Percentiles rank a stretch among this genome's conserved stretches.
Conservation (phyloP, 1,284 basidiomycete species). For the Crocinoboletus sp. region DNA sequence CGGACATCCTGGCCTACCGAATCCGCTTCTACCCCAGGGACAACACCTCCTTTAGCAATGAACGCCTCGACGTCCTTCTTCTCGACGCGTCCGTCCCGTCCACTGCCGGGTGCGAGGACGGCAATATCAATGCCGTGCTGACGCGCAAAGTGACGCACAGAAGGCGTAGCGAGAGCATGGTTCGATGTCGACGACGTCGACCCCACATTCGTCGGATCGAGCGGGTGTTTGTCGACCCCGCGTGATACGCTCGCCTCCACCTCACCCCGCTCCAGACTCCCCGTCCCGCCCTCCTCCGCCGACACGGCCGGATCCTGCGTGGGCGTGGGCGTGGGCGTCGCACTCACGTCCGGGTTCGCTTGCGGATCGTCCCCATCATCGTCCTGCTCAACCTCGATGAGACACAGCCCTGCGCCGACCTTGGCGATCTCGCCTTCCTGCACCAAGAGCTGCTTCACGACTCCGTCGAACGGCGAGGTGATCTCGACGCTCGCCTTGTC, state of each 20-base stretch:
- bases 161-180: slow-evolving; percentile 66
- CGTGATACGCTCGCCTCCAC: not conserved
- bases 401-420: slow-evolving; percentile 80
- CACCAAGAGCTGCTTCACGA: slow-evolving; percentile 69
- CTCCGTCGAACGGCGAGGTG: slow-evolving; percentile 84
- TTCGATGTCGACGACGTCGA: slow-evolving; percentile 18
- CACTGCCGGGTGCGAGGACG: slow-evolving; percentile 62
- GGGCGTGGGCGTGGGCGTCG: not conserved
- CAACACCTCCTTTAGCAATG: slow-evolving; percentile 31
- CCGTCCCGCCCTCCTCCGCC: not conserved
- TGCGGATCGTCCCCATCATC: slow-evolving; percentile 1
- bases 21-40: not conserved
- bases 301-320: slow-evolving; percentile 11
- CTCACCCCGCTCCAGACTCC: not conserved
- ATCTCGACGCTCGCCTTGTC: slow-evolving; percentile 96
- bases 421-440: slow-evolving; percentile 84
- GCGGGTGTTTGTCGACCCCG: slow-evolving; percentile 45
- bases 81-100: slow-evolving; percentile 72
- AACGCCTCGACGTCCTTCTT: slow-evolving; percentile 70
- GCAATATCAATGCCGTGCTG: slow-evolving; percentile 61
- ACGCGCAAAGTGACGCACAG: slow-evolving; percentile 73
- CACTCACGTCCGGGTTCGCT: not conserved
- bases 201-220: slow-evolving; percentile 53
- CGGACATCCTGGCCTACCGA: not conserved
- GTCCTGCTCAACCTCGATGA: slow-evolving; percentile 72